Evolutionary conservation across 2,329 filamentous ascomycete genomes (phyloP).

Genomic region (Xylaria sp.): DNA sequence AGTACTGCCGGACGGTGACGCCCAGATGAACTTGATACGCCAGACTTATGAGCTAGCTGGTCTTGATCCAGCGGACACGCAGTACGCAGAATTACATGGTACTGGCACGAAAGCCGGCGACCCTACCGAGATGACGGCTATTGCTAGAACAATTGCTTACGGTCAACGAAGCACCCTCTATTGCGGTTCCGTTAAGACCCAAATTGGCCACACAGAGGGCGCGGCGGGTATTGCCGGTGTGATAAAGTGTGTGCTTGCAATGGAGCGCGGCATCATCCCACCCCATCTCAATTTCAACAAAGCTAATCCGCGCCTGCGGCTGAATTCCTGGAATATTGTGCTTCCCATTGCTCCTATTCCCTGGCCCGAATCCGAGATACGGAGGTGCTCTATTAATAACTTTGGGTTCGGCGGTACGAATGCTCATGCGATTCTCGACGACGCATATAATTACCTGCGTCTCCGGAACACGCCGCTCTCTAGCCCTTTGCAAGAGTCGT

Average conservation of each 20-base stretch:
- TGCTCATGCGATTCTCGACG: conserved; percentile 25
- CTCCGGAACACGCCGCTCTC: not conserved
- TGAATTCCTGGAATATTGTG: conserved; percentile 40
- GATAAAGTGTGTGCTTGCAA: conserved; percentile 47
- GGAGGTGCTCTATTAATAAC: conserved; percentile 17
- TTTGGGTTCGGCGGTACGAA: conserved; percentile 28
- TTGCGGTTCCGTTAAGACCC: conserved; percentile 42
- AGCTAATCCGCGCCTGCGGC: conserved; percentile 44
- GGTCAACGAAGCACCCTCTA: conserved; percentile 41
- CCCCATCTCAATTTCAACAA: conserved; percentile 45
- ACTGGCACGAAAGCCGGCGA: conserved; percentile 58
- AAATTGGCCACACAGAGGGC: conserved; percentile 45
- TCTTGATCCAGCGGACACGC: conserved; percentile 5
- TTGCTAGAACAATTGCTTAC: conserved; percentile 46
- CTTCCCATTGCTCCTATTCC: conserved; percentile 30
- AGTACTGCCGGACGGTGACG: conserved; percentile 8
- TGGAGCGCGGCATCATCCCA: conserved; percentile 49
- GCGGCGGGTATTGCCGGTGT: conserved; percentile 46
- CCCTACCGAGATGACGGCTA: conserved; percentile 53
- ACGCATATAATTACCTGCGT: conserved; percentile 24
- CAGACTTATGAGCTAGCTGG: conserved; percentile 8
- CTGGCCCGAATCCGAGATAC: conserved; percentile 12
- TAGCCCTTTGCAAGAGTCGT: conserved; percentile 14
- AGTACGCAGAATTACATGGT: conserved; percentile 42
- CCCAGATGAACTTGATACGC: conserved; percentile 10